Evolutionary conservation across 2,329 filamentous ascomycete genomes (phyloP), one percentile per base, ranked within the genome.

Genomic region (Colletotrichum kahawae): DNA sequence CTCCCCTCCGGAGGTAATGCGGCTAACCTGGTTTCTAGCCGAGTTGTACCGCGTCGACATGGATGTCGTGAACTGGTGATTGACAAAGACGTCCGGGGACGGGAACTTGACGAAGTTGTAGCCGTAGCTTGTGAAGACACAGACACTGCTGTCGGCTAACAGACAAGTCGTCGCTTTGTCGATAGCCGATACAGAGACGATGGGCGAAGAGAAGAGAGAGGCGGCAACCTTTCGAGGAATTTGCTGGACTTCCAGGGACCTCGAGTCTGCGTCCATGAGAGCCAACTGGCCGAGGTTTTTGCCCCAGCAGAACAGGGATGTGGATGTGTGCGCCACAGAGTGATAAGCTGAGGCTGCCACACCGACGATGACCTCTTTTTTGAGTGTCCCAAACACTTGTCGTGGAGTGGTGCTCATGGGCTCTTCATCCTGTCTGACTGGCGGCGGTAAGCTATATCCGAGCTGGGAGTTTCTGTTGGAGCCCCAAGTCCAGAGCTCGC

Each of bases 401-500:
- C 95, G 92, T 1, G 97, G 97, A 1, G 91, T 90, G 5, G 92
- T 89, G 79, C 95, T 96, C 78, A 97, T 93, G 0, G 96, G 94
- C 74, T 97, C 94, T 79, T 98, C 94, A 67, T 98, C 95, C 68
- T 91, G 90, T 78, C 92, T 89, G 10, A 87, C 83, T 2, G 93
- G 90, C 18, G 88, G 83, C 10, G 95, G 95, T 18, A 98, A 87
- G 21, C 90, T 86, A 82, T 98, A 98, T 7, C 97, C 97, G 16
- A 99, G 89, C 82, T 98, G 96, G 2, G 93, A 95, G 81, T 92
- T 93, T 9, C 90, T 92, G 80, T 98, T 98, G 78, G 93, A 94
- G 9, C 97, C 97, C 97, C 97, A 99, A 2, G 95, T 97, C 88
- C 95, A 98, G 7, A 98, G 91, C 78, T 97, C 95, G n/a, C 97